Evolutionary conservation across 306 rosid species (phyloP), one percentile per base, ranked within the genome.

Genomic region (Gillenia trifoliata): DNA sequence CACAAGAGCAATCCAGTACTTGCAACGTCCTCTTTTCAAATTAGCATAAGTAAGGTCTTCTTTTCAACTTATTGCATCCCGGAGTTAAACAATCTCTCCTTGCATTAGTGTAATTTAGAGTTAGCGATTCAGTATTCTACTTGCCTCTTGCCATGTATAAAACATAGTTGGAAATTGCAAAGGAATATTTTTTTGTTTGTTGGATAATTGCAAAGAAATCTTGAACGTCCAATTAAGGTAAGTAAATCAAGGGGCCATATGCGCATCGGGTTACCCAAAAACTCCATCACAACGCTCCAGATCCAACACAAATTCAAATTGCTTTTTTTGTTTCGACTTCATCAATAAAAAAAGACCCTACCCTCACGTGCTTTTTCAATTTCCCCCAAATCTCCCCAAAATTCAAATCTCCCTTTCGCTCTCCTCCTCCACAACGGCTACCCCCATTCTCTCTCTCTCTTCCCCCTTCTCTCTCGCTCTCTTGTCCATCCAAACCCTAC

Each of bases 361-460:
- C 77, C 2, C 2, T 11, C 71, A 75, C 64, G 70, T 82, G 74
- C 76, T n/a, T 75, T 78, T 62, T 62, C 66, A 62, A 30, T 29
- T 17, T 73, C 30, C 70, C 71, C 68, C 49, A 30, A 71, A 79
- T 79, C 77, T 49, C 47, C 67, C 78, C n/a, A 67, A 60, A 45
- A 79, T 87, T 89, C 93, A 89, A 89, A 89, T 75, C 72, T 33
- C 47, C 34, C 79, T 40, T 66, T 26, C 83, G 45, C 71, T 45
- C 75, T 75, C 64, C 68, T 70, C 71, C 74, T 23, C 64, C 66
- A 80, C 66, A 80, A 80, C 84, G 80, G 84, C 80, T 80, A 75
- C 43, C 54, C 68, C 71, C 79, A n/a, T 33, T 19, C 69, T 72
- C 50, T 57, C 74, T 69, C 81, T 75, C 83, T 40, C 63, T 36